These are phyloP conservation scores for Fragilaria crotonensis DNA, from an alignment of 108 stramenopile species.

Conservation along the genomic window DNA sequence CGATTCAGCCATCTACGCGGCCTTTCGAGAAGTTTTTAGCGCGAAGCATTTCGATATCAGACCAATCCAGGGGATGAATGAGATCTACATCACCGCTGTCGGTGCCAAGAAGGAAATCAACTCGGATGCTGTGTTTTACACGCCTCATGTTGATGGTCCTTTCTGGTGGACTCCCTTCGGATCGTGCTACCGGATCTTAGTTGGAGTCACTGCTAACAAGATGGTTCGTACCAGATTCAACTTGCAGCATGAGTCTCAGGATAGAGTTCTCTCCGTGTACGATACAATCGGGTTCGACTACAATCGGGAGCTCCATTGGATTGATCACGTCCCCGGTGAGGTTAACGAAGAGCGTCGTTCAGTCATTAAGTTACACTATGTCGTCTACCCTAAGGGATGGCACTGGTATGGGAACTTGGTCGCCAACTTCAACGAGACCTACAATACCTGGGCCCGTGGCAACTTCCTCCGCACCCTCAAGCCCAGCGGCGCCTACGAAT, in stretches of 20 bases:
- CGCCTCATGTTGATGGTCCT: conserved; percentile 41
- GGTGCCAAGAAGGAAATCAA: conserved; percentile 40
- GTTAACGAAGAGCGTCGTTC: conserved; percentile 40
- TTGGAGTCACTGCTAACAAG: conserved; percentile 46
- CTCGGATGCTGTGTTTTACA: conserved; percentile 47
- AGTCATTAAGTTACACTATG: conserved; percentile 41
- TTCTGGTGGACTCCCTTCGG: conserved; percentile 44
- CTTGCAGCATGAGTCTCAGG: conserved; percentile 37
- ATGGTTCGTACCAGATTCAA: conserved; percentile 52
- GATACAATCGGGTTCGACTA: conserved; percentile 45
- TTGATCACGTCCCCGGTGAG: conserved; percentile 43
- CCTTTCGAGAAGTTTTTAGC: conserved; percentile 39
- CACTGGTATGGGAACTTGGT: conserved; percentile 35
- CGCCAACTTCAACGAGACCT: conserved; percentile 28
- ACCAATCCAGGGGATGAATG: conserved; percentile 43
- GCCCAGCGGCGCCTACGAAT: conserved; percentile 20
- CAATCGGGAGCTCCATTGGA: conserved; percentile 56
- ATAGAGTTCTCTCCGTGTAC: conserved; percentile 35
- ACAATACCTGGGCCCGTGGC: conserved; percentile 51
- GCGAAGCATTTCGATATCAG: conserved; percentile 36
- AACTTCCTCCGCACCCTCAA: conserved; percentile 46
- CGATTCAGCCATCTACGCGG: conserved; percentile 39
- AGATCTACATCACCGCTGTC: conserved; percentile 51
- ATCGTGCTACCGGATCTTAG: conserved; percentile 42
- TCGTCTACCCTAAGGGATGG: conserved; percentile 57